Conservation (phyloP, 2,329 filamentous ascomycete species). For the Rhynchosporium agropyri region DNA sequence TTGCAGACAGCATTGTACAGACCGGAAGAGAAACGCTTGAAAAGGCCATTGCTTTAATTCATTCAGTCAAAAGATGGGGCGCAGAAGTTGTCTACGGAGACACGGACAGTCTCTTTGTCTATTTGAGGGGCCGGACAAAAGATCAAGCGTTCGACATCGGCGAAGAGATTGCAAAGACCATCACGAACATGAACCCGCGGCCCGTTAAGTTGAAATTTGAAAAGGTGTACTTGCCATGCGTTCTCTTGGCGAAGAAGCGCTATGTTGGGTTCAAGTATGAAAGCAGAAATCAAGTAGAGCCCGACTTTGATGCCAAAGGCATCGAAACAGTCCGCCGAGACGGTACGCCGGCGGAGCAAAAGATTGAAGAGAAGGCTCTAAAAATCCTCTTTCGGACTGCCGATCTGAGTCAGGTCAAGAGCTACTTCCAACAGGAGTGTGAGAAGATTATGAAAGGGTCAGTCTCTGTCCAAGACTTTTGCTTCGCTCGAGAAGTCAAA, state of each 20-base stretch:
- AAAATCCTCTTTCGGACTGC: slow-evolving; percentile 87
- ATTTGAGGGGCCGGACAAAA: slow-evolving; percentile 82
- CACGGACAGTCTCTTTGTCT: slow-evolving; percentile 91
- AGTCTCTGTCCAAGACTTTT: slow-evolving; percentile 92
- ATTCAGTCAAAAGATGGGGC: slow-evolving; percentile 83
- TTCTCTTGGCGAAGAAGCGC: slow-evolving; percentile 93
- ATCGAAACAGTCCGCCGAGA: slow-evolving; percentile 97
- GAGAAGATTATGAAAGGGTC: slow-evolving; percentile 87
- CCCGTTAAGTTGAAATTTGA: slow-evolving; percentile 97
- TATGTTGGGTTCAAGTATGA: slow-evolving; percentile 99
- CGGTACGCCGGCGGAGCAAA: slow-evolving; percentile 92
- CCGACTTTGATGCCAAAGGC: slow-evolving; percentile 96
- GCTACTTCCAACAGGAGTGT: slow-evolving; percentile 88
- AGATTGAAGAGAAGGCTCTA: slow-evolving; percentile 90
- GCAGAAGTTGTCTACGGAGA: slow-evolving; percentile 98
- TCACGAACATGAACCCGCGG: slow-evolving; percentile 87
- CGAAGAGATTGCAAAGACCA: slow-evolving; percentile 82
- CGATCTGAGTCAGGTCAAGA: slow-evolving; percentile 86
- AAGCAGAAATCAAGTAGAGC: slow-evolving; percentile 69
- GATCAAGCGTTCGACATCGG: slow-evolving; percentile 92
- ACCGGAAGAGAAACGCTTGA: slow-evolving; percentile 94
- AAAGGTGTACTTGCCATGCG: slow-evolving; percentile 95
- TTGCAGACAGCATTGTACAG: slow-evolving; percentile 97
- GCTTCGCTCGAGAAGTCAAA: slow-evolving; percentile 90
- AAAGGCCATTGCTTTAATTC: slow-evolving; percentile 88